phyloP scores from a whole-genome alignment of 768 basidiomycete genomes.

The Tricholoma furcatifolium region DNA sequence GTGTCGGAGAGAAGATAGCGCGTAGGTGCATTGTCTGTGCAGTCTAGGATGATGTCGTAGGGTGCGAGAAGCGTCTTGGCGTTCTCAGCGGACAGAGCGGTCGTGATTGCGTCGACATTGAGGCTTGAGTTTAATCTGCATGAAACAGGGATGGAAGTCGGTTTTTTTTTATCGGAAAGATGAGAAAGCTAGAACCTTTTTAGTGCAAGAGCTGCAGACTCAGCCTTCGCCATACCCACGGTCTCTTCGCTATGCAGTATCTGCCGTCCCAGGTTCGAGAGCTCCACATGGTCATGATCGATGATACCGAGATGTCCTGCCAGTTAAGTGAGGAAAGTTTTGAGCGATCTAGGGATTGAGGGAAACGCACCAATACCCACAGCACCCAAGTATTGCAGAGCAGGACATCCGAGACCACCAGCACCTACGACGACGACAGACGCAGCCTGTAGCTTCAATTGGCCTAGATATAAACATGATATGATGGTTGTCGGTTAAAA shows the following conservation, averaged over 20 bases:
- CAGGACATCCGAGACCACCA: conserved; percentile 95
- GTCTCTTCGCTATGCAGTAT: conserved; percentile 80
- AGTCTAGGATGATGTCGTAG: conserved; percentile 19
- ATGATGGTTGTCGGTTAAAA: background rate
- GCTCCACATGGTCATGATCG: conserved; percentile 18
- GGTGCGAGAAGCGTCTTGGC: conserved; percentile 48
- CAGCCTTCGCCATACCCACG: conserved; percentile 77
- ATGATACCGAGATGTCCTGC: conserved; percentile 9
- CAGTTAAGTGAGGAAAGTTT: background rate
- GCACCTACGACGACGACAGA: conserved; percentile 83
- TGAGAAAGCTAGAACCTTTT: conserved; percentile 43
- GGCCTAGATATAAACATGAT: conserved; percentile 50
- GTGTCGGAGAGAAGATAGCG: conserved; percentile 92
- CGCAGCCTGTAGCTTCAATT: conserved; percentile 60
- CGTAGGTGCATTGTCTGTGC: conserved; percentile 73
- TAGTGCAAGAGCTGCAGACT: conserved; percentile 75
- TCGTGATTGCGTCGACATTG: conserved; percentile 51
- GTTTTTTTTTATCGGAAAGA: background rate
- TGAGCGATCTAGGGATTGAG: background rate
- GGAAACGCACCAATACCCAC: conserved; percentile 78
- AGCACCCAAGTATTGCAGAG: conserved; percentile 89
- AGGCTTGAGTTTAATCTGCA: conserved; percentile 74
- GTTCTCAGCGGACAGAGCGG: conserved; percentile 59
- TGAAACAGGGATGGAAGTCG: background rate
- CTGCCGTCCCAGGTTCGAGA: conserved; percentile 50